Conservation (phyloP, 441 rosid species). For the Arabidopsis lyrata region DNA sequence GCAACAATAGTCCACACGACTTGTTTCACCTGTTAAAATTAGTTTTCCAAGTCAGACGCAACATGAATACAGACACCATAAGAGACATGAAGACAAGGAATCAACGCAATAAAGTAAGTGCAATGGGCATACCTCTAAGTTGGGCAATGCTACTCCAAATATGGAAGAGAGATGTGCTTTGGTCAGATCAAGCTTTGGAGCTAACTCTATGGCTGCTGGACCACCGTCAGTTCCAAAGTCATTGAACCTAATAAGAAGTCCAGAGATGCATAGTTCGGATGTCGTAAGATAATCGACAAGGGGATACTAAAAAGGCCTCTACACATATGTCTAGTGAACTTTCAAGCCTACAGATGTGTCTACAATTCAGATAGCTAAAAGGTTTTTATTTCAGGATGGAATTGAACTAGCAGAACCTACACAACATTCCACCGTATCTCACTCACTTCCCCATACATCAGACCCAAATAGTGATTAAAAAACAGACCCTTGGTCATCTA, state of each 20-base stretch:
- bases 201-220: slow-evolving; percentile 63
- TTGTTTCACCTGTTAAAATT: slow-evolving; percentile 52
- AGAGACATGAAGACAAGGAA: slow-evolving; percentile 7
- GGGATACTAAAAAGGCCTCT: not conserved
- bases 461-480: not conserved
- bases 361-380: not conserved
- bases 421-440: not conserved
- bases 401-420: not conserved
- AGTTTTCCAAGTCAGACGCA: slow-evolving; percentile 23
- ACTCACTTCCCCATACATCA: not conserved
- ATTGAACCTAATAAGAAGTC: slow-evolving; percentile 52
- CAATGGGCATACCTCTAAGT: slow-evolving; percentile 55
- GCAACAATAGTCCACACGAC: slow-evolving; percentile 55
- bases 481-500: not conserved
- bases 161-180: slow-evolving; percentile 55
- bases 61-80: slow-evolving; percentile 5
- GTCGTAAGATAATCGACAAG: slow-evolving; percentile 1
- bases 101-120: not conserved
- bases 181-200: slow-evolving; percentile 59
- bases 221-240: slow-evolving; percentile 80
- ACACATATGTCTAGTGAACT: slow-evolving; percentile 6
- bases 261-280: not conserved
- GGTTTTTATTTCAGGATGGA: not conserved
- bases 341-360: slow-evolving; percentile 2
- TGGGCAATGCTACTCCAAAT: slow-evolving; percentile 58